Evolutionary conservation across 192 early-diverging fungal species (phyloP).

Genomic region (Dissophora ornata): DNA sequence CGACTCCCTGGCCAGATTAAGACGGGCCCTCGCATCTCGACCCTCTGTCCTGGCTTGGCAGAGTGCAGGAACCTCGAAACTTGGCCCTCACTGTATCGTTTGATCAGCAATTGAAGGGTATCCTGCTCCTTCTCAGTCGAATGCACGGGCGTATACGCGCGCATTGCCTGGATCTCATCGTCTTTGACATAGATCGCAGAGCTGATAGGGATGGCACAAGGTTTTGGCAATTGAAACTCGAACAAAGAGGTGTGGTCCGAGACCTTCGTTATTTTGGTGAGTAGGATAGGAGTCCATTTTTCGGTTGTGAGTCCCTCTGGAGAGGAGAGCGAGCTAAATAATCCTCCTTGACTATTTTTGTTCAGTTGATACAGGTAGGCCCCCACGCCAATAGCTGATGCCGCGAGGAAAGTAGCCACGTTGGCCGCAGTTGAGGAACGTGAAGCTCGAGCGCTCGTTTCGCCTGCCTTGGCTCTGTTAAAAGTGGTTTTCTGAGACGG

Average conservation of each 20-base stretch:
- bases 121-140: slow-evolving; percentile 57
- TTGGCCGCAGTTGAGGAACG: slow-evolving; percentile 20
- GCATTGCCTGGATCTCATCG: slow-evolving; percentile 73
- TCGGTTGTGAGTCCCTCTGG: slow-evolving; percentile 52
- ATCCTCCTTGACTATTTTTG: slow-evolving; percentile 4
- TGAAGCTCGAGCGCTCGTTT: slow-evolving; percentile 27
- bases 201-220: slow-evolving; percentile 60
- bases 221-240: slow-evolving; percentile 64
- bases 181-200: slow-evolving; percentile 78
- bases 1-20: slow-evolving; percentile 61
- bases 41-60: slow-evolving; percentile 63
- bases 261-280: slow-evolving; percentile 57
- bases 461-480: not conserved
- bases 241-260: slow-evolving; percentile 66
- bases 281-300: slow-evolving; percentile 63
- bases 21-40: slow-evolving; percentile 76
- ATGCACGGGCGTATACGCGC: slow-evolving; percentile 77
- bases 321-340: not conserved
- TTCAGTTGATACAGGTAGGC: slow-evolving; percentile 39
- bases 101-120: slow-evolving; percentile 72
- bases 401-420: slow-evolving; percentile 22
- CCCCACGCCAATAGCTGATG: slow-evolving; percentile 13
- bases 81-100: slow-evolving; percentile 72
- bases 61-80: slow-evolving; percentile 71
- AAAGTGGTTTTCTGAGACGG: slow-evolving; percentile 24